Conservation (phyloP, 768 basidiomycete genomes). For the Neoboletus subvelutipes region DNA sequence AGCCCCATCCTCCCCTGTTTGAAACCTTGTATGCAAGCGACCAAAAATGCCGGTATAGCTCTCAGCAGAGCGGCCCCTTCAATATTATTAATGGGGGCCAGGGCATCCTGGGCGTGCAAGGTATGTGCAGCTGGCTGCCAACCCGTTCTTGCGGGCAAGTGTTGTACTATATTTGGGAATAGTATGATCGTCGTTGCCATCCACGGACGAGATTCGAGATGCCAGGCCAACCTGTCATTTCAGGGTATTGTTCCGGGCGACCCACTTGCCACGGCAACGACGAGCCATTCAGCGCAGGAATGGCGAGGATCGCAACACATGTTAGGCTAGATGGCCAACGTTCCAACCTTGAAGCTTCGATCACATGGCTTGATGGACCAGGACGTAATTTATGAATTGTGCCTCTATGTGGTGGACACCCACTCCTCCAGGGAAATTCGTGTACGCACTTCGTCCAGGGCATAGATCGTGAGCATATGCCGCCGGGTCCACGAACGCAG, state of each 20-base stretch:
- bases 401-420: neutral
- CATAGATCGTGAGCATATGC: constrained; percentile 1
- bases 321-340: neutral
- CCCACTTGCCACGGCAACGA: constrained; percentile 8
- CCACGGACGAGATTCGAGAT: neutral
- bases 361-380: constrained; percentile 6
- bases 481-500: neutral
- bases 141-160: neutral
- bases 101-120: too few relatives aligned
- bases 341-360: constrained; percentile 9
- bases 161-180: neutral
- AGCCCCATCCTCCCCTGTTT: neutral
- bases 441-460: neutral
- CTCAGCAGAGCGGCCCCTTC: too few relatives aligned
- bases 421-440: neutral
- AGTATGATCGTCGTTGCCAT: constrained; percentile 17
- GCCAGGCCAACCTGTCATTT: neutral
- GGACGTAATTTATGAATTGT: constrained; percentile 12
- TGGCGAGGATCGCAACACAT: constrained; percentile 11
- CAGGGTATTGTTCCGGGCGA: neutral
- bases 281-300: neutral
- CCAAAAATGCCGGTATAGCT: too few relatives aligned
- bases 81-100: too few relatives aligned
- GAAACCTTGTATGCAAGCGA: too few relatives aligned
- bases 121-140: too few relatives aligned